phyloP scores from a whole-genome alignment of 148 eudicot species.

The Spergularia bocconei region DNA sequence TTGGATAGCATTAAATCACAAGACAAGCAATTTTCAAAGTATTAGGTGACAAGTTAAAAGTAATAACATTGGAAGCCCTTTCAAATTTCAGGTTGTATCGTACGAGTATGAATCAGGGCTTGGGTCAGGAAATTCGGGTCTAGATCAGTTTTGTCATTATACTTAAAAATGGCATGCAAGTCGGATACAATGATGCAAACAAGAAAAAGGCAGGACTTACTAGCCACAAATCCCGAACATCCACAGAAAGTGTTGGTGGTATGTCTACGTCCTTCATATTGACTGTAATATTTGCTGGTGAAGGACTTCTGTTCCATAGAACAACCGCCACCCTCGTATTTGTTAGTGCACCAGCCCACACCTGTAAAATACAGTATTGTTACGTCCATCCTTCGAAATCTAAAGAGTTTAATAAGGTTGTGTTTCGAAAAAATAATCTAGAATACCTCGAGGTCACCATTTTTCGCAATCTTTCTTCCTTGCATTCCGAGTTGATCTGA shows the following conservation, averaged over 20 bases:
- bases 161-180: background rate
- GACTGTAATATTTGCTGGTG: background rate
- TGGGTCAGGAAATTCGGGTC: too few relatives aligned
- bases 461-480: conserved; percentile 11
- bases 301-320: conserved; percentile 7
- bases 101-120: too few relatives aligned
- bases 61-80: too few relatives aligned
- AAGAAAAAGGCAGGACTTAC: background rate
- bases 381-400: too few relatives aligned
- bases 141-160: too few relatives aligned
- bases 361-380: background rate
- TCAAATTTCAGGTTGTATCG: too few relatives aligned
- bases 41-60: too few relatives aligned
- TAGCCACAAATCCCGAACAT: conserved; percentile 3
- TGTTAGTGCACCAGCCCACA: conserved; percentile 13
- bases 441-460: conserved; percentile 24
- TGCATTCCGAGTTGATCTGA: conserved; percentile 20
- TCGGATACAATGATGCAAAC: too few relatives aligned
- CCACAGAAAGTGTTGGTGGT: background rate
- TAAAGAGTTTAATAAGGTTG: background rate
- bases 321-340: conserved; percentile 1
- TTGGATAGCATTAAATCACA: too few relatives aligned
- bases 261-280: background rate
- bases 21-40: too few relatives aligned
- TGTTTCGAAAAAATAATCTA: background rate